Base-by-base conservation (phyloP, 2,329 filamentous ascomycete species). In the Pyrenophora tritici-repentis region DNA sequence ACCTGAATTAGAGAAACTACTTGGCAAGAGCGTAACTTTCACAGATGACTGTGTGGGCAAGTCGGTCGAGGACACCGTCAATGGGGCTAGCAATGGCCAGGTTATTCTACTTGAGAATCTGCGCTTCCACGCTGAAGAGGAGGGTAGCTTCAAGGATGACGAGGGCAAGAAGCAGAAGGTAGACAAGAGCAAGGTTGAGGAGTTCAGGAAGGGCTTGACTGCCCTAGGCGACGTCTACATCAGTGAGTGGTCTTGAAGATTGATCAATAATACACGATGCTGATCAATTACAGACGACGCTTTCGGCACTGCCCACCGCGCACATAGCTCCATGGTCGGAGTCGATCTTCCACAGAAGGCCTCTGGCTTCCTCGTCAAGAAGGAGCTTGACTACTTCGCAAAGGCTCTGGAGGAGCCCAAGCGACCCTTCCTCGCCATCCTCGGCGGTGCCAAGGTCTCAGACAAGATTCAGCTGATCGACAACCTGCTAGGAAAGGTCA, bases 381-480 rank as follows among this genome's bases (percentile, higher is more conserved):
- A 97, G 84, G 94, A 99, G 80, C 89, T 99, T 59, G 94, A 99
- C 75, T 99, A 99, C 87, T 99, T 99, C 74, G 94, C 94, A 61
- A 86, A 97, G 82, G 94, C 91, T 33, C 89, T 99, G 56, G 94
- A 99, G 82, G 86, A 84, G 67, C 94, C 94, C 56, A 83, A 95
- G 81, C 87, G 93, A 50, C 94, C 94, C 56, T 99, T 99, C 89
- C 87, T 99, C 47, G 95, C 94, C 75, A 99, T 99, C 74, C 89
- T 99, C 46, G 94, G 94, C 68, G 94, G 94, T 66, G 91, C 94
- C 75, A 99, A 99, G 85, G 91, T 99, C 65, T 95, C 91, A 37
- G 94, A 99, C 85, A 99, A 99, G 88, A 99, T 99, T 76, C 91
- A 97, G 83, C 85, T 99, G 68, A 97, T 99, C 74, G 92, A 99